A percentile compares a stretch with the other conserved stretches of the same genome.
phyloP scores from a whole-genome alignment of 176 grass and related monocot species.

The Oryza rufipogon region DNA sequence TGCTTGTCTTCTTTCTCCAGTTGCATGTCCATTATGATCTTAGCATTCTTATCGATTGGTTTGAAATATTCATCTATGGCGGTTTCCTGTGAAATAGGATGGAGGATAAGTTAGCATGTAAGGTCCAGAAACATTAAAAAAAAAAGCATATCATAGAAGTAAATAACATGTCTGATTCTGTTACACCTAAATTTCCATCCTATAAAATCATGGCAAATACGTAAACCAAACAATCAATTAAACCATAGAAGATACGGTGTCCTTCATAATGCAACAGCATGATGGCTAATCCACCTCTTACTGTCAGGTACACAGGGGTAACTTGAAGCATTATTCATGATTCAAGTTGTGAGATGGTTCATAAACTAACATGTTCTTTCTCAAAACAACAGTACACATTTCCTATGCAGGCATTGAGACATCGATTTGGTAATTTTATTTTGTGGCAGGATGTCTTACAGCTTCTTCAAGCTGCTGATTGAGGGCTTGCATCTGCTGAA shows the following conservation, averaged over 20 bases:
- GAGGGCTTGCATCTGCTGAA: slow-evolving; percentile 88
- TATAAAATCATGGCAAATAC: neutral
- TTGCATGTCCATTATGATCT: slow-evolving; percentile 85
- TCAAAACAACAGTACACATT: slow-evolving; percentile 25
- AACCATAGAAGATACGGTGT: slow-evolving; percentile 1
- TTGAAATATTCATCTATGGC: slow-evolving; percentile 90
- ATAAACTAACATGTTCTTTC: slow-evolving; percentile 5
- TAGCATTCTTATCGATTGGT: slow-evolving; percentile 73
- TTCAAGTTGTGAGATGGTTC: neutral
- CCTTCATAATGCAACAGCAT: neutral
- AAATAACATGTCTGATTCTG: neutral
- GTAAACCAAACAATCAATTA: slow-evolving; percentile 22
- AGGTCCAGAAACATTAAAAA: neutral
- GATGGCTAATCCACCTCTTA: neutral
- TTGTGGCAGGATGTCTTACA: slow-evolving; percentile 53
- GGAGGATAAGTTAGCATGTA: slow-evolving; percentile 13
- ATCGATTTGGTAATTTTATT: slow-evolving; percentile 10
- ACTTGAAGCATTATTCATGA: neutral
- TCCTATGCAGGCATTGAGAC: slow-evolving; percentile 18
- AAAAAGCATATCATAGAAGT: neutral
- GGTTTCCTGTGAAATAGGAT: slow-evolving; percentile 65
- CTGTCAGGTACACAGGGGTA: neutral
- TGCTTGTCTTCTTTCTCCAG: slow-evolving; percentile 76
- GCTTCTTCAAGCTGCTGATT: slow-evolving; percentile 88
- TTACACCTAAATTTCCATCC: slow-evolving; percentile 4